These are phyloP conservation scores for Fusarium cyanostomum DNA, from an alignment of 2,329 filamentous ascomycete species.

Conservation along the genomic window DNA sequence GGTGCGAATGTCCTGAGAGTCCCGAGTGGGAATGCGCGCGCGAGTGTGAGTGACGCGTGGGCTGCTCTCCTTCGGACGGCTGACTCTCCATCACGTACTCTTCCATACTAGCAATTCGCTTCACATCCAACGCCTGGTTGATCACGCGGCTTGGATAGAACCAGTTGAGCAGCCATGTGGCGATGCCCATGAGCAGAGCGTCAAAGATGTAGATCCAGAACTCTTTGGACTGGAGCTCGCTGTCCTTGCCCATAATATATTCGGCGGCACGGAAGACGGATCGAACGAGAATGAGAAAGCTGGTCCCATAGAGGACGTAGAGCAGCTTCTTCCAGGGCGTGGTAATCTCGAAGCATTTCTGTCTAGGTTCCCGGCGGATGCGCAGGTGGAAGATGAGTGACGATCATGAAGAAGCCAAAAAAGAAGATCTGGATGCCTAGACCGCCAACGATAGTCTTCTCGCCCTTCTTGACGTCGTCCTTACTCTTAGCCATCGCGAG, in stretches of 20 bases:
- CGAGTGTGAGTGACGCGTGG: constrained; percentile 5
- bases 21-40: background rate
- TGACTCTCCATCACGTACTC: constrained; percentile 41
- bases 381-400: constrained; percentile 55
- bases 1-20: constrained; percentile 1
- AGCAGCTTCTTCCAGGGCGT: constrained; percentile 48
- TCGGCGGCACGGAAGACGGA: constrained; percentile 55
- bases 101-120: constrained; percentile 38
- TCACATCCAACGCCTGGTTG: constrained; percentile 26
- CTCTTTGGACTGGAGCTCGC: constrained; percentile 49
- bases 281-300: constrained; percentile 52
- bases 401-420: constrained; percentile 63
- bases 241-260: constrained; percentile 50
- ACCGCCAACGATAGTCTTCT: constrained; percentile 62
- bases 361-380: constrained; percentile 33
- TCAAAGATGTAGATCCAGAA: constrained; percentile 52
- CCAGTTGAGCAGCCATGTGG: constrained; percentile 40
- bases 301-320: constrained; percentile 39
- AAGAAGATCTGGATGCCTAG: constrained; percentile 64
- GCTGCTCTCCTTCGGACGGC: constrained; percentile 4
- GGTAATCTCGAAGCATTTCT: constrained; percentile 27
- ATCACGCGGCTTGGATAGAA: constrained; percentile 44
- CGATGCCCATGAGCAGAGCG: constrained; percentile 48
- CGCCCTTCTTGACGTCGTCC: constrained; percentile 46
- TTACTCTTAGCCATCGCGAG: constrained; percentile 42